These are phyloP conservation scores for Dinochytrium kinnereticum DNA, from an alignment of 371 early-diverging fungal genomes.

Conservation along the genomic window DNA sequence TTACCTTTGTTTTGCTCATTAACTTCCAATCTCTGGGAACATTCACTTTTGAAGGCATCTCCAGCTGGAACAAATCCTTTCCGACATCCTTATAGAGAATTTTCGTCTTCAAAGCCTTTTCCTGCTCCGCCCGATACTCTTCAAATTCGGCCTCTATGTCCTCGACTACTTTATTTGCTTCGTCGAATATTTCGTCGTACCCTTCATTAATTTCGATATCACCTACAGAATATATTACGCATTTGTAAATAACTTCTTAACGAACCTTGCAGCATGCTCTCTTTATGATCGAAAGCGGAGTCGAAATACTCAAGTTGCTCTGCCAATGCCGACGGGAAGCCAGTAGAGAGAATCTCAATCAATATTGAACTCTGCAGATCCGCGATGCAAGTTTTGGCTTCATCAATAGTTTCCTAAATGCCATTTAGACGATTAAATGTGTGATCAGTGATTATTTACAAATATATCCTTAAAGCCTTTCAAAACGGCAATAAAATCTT, in stretches of 20 bases:
- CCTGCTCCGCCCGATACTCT: conserved; percentile 64
- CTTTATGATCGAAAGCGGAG: conserved; percentile 72
- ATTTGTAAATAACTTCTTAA: too few relatives aligned
- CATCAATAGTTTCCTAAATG: conserved; percentile 23
- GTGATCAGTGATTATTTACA: conserved; percentile 46
- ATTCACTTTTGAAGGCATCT: conserved; percentile 76
- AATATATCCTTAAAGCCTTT: conserved; percentile 62
- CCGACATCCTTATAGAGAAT: conserved; percentile 84
- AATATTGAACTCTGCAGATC: conserved; percentile 37
- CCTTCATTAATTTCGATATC: conserved; percentile 76
- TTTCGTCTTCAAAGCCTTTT: conserved; percentile 55
- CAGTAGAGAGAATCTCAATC: conserved; percentile 16
- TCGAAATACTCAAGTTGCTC: conserved; percentile 64
- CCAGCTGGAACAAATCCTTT: conserved; percentile 95
- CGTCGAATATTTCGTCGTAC: conserved; percentile 79
- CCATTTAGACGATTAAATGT: neutral
- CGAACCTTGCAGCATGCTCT: conserved; percentile 46
- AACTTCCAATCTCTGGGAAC: conserved; percentile 83
- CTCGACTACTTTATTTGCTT: conserved; percentile 56
- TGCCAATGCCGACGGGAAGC: conserved; percentile 28
- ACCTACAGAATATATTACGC: too few relatives aligned
- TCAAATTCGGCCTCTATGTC: conserved; percentile 71
- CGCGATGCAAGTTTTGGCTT: conserved; percentile 26
- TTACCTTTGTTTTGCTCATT: conserved; percentile 78
- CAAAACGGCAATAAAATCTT: conserved; percentile 74